Base-by-base conservation (phyloP, 2,329 filamentous ascomycete genomes). In the Raffaelea arxii region DNA sequence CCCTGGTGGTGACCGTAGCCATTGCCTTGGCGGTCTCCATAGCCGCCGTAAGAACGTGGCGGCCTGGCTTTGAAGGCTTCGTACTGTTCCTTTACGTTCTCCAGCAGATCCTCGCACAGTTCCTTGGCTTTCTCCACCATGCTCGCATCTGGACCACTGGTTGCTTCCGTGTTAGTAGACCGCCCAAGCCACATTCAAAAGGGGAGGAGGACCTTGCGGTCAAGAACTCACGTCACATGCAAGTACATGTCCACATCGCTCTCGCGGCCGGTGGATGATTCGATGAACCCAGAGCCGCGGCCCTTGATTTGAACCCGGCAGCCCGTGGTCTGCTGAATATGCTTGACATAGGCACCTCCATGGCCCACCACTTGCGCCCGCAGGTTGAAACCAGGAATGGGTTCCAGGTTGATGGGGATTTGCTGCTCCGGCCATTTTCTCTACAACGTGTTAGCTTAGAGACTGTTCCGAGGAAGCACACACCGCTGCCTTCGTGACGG, bases 351-450 rank as follows among this genome's bases (percentile, higher is more conserved):
- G 38, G 87, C 85, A 50, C 92, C 92, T 25, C 89, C 89, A 56
- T 91, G 86, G 43, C 92, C 92, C 46, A 98, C 92, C 41, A 98
- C 91, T 62, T 97, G 90, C 44, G 92, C 92, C 53, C 92, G 85
- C 41, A 98, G 72, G 60, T 98, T 98, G 69, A 98, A 98, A 19
- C 92, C 92, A 22, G 83, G 87, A 45, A 97, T 80, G 0, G 91
- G 86, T 56, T 97, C 92, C 48, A 98, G 80, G 52, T 82, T 80
- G 56, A 98, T 90, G 2, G 88, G 83, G 43, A 98, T 94, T 58
- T 86, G 88, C 67, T 96, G 89, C 61, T 97, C 92, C 1, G 92
- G 91, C 92, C 92, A 98, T 86, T 97, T 98, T 55, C 90, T 88
- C 88, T 53, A 25, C 16, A 35, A 35, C 16, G 6, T 3, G 25